Evolutionary conservation across 1,139 yeast genomes (phyloP).

Genomic region (Pichia sp.): DNA sequence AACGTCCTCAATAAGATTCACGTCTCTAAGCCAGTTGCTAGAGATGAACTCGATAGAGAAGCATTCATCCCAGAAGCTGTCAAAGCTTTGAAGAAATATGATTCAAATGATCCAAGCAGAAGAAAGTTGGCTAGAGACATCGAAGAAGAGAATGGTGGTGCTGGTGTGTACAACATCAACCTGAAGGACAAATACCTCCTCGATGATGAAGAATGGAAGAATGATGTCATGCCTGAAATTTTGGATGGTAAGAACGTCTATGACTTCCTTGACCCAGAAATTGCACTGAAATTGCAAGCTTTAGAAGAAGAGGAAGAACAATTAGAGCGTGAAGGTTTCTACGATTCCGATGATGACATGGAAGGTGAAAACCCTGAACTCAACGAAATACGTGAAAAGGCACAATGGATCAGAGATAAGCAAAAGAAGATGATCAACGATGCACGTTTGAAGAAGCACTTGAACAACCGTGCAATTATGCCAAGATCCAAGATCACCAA

Average conservation of each 20-base stretch:
- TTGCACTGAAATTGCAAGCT: slow-evolving; percentile 86
- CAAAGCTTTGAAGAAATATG: slow-evolving; percentile 55
- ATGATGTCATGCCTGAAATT: slow-evolving; percentile 94
- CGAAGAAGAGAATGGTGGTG: slow-evolving; percentile 95
- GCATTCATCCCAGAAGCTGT: slow-evolving; percentile 79
- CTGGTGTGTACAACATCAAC: slow-evolving; percentile 94
- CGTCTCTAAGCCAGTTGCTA: slow-evolving; percentile 80
- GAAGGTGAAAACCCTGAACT: slow-evolving; percentile 52
- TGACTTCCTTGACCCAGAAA: slow-evolving; percentile 95
- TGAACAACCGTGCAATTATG: slow-evolving; percentile 84
- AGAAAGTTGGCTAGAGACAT: slow-evolving; percentile 78
- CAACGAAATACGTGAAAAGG: slow-evolving; percentile 75
- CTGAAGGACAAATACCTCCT: slow-evolving; percentile 84
- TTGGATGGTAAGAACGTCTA: slow-evolving; percentile 94
- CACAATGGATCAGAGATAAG: slow-evolving; percentile 91
- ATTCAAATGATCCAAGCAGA: slow-evolving; percentile 74
- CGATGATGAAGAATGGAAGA: slow-evolving; percentile 97
- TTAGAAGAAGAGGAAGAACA: slow-evolving; percentile 96
- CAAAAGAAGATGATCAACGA: slow-evolving; percentile 90
- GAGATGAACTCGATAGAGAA: slow-evolving; percentile 79
- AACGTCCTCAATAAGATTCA: slow-evolving; percentile 92
- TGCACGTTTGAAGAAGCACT: slow-evolving; percentile 78
- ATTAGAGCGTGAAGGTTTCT: slow-evolving; percentile 90
- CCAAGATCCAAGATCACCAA: slow-evolving; percentile 87
- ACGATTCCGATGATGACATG: slow-evolving; percentile 79